A percentile compares a stretch with the other conserved stretches of the same genome.
These are phyloP conservation scores for Elymus sibiricus DNA, from an alignment of 176 grass and related monocot genomes.

Conservation along the genomic window DNA sequence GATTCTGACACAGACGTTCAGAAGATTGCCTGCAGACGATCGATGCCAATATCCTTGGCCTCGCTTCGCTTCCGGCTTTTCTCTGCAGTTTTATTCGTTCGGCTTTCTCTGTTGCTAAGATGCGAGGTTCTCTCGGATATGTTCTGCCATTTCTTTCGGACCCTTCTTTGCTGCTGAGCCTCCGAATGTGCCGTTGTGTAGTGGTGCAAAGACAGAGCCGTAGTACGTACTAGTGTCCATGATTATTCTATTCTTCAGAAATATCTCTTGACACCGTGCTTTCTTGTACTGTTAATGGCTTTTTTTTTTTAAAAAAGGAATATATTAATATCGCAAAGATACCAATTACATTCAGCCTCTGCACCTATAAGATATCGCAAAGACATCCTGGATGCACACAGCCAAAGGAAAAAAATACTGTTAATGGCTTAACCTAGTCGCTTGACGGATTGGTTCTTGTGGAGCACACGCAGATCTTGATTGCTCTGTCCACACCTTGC, in stretches of 20 bases:
- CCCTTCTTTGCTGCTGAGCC: neutral
- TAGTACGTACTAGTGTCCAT: neutral
- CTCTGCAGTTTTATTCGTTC: conserved; percentile 21
- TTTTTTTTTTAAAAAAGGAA: too few relatives aligned
- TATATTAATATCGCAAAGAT: too few relatives aligned
- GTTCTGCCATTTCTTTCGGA: neutral
- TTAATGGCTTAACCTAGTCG: too few relatives aligned
- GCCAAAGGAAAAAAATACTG: too few relatives aligned
- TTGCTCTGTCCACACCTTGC: neutral
- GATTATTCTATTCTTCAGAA: neutral
- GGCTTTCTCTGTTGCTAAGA: conserved; percentile 4
- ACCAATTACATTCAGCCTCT: too few relatives aligned
- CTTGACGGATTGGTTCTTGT: neutral
- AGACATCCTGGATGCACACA: too few relatives aligned
- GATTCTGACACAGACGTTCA: neutral
- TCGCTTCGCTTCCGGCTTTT: neutral
- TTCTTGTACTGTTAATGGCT: neutral
- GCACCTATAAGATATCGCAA: too few relatives aligned
- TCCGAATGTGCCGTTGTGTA: conserved; percentile 26
- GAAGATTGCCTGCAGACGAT: neutral
- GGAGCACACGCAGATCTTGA: neutral
- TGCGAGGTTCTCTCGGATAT: neutral
- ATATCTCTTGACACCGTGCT: neutral
- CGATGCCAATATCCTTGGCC: conserved; percentile 23
- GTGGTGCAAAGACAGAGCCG: neutral